Evolutionary conservation across 345 rosid genomes (phyloP).

Genomic region (Hirschfeldia incana): DNA sequence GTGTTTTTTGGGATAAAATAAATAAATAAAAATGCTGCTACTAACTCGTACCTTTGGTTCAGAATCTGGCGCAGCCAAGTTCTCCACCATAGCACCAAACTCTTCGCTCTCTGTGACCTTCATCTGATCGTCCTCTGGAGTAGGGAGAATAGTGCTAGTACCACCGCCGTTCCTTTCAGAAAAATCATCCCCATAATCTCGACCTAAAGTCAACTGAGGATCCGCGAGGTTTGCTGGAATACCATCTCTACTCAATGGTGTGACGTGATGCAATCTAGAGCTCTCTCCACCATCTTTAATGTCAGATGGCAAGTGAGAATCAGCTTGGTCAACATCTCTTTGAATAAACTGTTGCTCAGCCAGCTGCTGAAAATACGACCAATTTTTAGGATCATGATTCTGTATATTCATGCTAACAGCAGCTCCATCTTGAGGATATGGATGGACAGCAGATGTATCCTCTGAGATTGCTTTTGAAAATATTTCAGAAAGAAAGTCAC

Average conservation of each 20-base stretch:
- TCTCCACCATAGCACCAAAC: constrained; percentile 65
- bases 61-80: constrained; percentile 51
- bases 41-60: constrained; percentile 58
- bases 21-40: constrained; percentile 36
- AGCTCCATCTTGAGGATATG: constrained; percentile 56
- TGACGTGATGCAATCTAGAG: constrained; percentile 40
- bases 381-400: constrained; percentile 71
- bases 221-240: constrained; percentile 41
- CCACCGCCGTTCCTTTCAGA: constrained; percentile 40
- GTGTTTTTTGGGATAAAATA: neutral
- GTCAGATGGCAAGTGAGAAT: constrained; percentile 43
- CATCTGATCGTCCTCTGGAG: constrained; percentile 38
- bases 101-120: constrained; percentile 62
- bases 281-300: constrained; percentile 42
- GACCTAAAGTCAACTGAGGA: constrained; percentile 51
- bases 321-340: constrained; percentile 64
- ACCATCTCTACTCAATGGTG: constrained; percentile 43
- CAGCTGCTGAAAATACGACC: constrained; percentile 89
- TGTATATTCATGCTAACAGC: constrained; percentile 70
- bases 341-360: constrained; percentile 63
- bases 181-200: constrained; percentile 39
- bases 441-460: constrained; percentile 44
- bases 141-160: constrained; percentile 29
- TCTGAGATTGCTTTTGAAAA: constrained; percentile 62
- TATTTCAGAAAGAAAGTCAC: constrained; percentile 76